These are phyloP conservation scores for Cladosporium velox DNA, from an alignment of 2,329 filamentous ascomycete genomes.

Conservation along the genomic window DNA sequence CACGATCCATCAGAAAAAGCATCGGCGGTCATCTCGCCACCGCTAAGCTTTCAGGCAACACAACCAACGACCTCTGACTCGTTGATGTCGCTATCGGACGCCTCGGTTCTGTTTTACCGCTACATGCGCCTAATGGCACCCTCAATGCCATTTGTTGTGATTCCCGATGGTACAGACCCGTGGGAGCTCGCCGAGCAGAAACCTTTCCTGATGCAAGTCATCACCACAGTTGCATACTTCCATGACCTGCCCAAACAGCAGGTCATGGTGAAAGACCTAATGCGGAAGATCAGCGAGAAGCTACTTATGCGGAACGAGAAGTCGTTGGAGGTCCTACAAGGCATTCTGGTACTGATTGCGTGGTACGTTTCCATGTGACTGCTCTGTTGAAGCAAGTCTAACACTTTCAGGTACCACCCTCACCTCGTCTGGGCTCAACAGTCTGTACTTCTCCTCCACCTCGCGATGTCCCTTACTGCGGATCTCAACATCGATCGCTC, in stretches of 20 bases:
- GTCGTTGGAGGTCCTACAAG: slow-evolving; percentile 34
- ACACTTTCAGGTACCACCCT: slow-evolving; percentile 29
- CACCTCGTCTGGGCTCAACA: slow-evolving; percentile 37
- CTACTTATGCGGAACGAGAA: slow-evolving; percentile 37
- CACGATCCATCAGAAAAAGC: background rate
- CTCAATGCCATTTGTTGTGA: slow-evolving; percentile 32
- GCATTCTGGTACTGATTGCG: slow-evolving; percentile 25
- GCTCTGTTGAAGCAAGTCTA: background rate
- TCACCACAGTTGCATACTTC: slow-evolving; percentile 33
- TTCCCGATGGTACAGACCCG: slow-evolving; percentile 28
- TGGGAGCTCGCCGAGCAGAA: slow-evolving; percentile 28
- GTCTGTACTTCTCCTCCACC: slow-evolving; percentile 33
- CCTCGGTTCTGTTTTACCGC: slow-evolving; percentile 32
- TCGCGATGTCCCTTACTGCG: slow-evolving; percentile 32
- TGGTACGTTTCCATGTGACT: slow-evolving; percentile 1
- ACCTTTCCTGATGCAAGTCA: slow-evolving; percentile 35
- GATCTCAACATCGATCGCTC: slow-evolving; percentile 34
- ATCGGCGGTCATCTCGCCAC: background rate
- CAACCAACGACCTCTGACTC: background rate
- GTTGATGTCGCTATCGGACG: slow-evolving; percentile 27
- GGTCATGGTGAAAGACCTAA: slow-evolving; percentile 31
- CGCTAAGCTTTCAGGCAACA: slow-evolving; percentile 2
- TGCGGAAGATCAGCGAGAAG: slow-evolving; percentile 33
- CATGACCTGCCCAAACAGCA: slow-evolving; percentile 34
- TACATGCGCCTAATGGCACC: slow-evolving; percentile 33